Percentiles rank a stretch among this genome's conserved stretches.
Conservation (phyloP, 495 filamentous ascomycete species). For the Amniculicola lignicola region DNA sequence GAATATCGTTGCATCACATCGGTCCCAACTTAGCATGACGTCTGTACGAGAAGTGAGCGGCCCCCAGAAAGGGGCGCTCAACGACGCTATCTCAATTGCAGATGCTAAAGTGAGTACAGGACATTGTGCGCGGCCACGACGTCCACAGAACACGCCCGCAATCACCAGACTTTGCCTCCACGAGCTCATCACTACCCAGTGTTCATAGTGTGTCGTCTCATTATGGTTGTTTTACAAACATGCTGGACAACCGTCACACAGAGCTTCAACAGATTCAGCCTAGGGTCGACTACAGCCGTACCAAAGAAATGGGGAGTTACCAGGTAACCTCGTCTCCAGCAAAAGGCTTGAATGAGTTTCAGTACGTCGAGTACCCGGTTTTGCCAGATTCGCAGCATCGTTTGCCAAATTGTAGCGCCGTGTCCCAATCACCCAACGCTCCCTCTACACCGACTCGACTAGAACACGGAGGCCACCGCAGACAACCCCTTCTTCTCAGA, state of each 20-base stretch:
- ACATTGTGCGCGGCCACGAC: too few relatives aligned
- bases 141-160: too few relatives aligned
- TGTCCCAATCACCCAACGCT: background rate
- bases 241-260: conserved; percentile 15
- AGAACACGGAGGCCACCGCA: too few relatives aligned
- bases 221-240: conserved; percentile 7
- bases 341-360: background rate
- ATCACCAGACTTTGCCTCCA: background rate
- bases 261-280: conserved; percentile 14
- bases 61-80: too few relatives aligned
- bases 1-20: too few relatives aligned
- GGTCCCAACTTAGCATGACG: too few relatives aligned
- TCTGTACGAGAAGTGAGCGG: too few relatives aligned
- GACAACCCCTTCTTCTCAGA: background rate
- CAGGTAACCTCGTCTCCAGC: background rate
- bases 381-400: background rate
- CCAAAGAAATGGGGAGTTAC: background rate
- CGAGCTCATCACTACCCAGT: background rate
- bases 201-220: conserved; percentile 5
- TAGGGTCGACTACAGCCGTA: conserved; percentile 1
- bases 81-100: too few relatives aligned
- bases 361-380: background rate
- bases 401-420: background rate
- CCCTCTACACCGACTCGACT: background rate
- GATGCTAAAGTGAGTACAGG: too few relatives aligned